phyloP scores from a whole-genome alignment of 108 stramenopile species.

The Skeletonema potamos region DNA sequence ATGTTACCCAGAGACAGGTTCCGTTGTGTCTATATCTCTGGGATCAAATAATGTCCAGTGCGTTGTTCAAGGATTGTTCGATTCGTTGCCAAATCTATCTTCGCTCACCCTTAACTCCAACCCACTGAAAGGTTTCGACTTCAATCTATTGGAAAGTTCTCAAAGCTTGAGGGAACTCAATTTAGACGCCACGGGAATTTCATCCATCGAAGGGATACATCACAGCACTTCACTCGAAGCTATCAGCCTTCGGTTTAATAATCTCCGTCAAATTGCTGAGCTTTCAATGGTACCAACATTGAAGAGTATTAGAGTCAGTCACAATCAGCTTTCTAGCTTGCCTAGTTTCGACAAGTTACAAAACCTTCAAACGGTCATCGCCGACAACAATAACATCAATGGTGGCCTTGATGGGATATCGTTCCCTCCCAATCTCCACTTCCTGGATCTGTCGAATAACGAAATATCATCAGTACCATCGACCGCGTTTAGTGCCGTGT shows the following conservation, averaged over 20 bases:
- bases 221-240: slow-evolving; percentile 5
- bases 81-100: slow-evolving; percentile 30
- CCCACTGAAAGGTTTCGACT: slow-evolving; percentile 31
- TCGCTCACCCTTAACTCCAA: slow-evolving; percentile 19
- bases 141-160: slow-evolving; percentile 24
- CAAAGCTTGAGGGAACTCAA: slow-evolving; percentile 19
- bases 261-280: slow-evolving; percentile 35
- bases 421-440: slow-evolving; percentile 19
- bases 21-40: slow-evolving; percentile 17
- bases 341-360: slow-evolving; percentile 16
- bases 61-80: slow-evolving; percentile 23
- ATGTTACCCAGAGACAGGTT: slow-evolving; percentile 20
- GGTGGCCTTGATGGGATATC: slow-evolving; percentile 12
- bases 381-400: slow-evolving; percentile 12
- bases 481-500: slow-evolving; percentile 13
- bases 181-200: slow-evolving; percentile 25
- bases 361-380: slow-evolving; percentile 30
- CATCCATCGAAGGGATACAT: slow-evolving; percentile 24
- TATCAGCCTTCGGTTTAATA: slow-evolving; percentile 32
- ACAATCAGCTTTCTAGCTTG: slow-evolving; percentile 25
- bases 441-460: slow-evolving; percentile 34
- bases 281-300: slow-evolving; percentile 24
- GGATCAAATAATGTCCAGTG: slow-evolving; percentile 35
- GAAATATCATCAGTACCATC: slow-evolving; percentile 15
- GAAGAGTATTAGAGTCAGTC: slow-evolving; percentile 20